Percentiles rank a stretch among this genome's conserved stretches.
phyloP scores from a whole-genome alignment of 1,284 basidiomycete species.

The Ceratobasidium sp. region DNA sequence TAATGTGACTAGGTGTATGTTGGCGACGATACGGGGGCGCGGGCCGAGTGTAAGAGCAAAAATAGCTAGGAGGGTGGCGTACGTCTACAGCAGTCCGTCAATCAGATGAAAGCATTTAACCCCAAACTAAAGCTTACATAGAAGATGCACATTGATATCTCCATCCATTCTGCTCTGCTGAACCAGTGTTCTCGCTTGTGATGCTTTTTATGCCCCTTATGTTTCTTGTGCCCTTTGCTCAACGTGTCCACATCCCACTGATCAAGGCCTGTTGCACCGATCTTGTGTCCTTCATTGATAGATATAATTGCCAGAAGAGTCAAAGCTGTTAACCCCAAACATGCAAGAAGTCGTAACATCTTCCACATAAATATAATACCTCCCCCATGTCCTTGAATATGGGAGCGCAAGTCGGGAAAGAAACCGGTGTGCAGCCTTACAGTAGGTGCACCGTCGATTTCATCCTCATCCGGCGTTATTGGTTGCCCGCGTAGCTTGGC shows the following conservation, averaged over 20 bases:
- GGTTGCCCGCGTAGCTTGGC: constrained; percentile 21
- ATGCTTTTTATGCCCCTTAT: constrained; percentile 41
- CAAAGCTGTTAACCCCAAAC: constrained; percentile 28
- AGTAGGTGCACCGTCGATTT: constrained; percentile 4
- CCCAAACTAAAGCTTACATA: constrained; percentile 36
- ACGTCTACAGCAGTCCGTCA: neutral
- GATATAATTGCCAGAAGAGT: constrained; percentile 38
- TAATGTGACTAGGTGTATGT: constrained; percentile 31
- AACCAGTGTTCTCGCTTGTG: constrained; percentile 42
- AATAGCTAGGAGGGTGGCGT: constrained; percentile 45
- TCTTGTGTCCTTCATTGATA: constrained; percentile 22
- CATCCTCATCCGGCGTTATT: constrained; percentile 3
- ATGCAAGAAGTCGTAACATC: constrained; percentile 32
- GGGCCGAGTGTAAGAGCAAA: constrained; percentile 39
- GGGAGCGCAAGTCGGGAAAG: constrained; percentile 38
- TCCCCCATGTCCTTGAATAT: constrained; percentile 41
- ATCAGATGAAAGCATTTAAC: neutral
- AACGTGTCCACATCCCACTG: neutral
- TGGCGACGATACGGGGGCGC: neutral
- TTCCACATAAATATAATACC: constrained; percentile 31
- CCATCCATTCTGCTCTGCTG: constrained; percentile 48
- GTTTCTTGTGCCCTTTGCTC: constrained; percentile 38
- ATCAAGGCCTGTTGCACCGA: neutral
- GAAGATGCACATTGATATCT: constrained; percentile 46
- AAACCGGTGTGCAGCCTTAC: constrained; percentile 40